These are phyloP conservation scores for Besnoitia besnoiti DNA, from an alignment of 169 alveolate species.

Conservation along the genomic window DNA sequence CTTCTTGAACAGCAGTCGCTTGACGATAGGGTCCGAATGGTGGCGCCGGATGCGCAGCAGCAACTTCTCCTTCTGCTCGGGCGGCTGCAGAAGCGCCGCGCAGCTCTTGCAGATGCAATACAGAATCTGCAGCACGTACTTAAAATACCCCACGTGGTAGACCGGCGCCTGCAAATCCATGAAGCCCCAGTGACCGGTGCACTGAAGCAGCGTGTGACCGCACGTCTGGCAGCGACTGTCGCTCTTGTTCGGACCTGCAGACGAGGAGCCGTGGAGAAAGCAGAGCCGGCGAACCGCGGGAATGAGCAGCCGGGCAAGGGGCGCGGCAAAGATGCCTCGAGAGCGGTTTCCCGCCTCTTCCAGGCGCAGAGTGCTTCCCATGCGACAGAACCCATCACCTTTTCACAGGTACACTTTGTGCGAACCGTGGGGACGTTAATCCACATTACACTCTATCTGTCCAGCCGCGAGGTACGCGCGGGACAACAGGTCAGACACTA, in stretches of 20 bases:
- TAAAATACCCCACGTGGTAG: constrained; percentile 97
- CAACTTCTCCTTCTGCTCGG: constrained; percentile 82
- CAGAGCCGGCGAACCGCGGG: not conserved
- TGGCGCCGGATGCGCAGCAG: constrained; percentile 69
- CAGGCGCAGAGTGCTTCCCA: too few species aligned
- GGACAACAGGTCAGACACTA: too few species aligned
- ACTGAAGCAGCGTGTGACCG: constrained; percentile 36
- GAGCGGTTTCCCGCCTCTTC: too few species aligned
- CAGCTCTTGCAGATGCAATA: constrained; percentile 94
- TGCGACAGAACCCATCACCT: too few species aligned
- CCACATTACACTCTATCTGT: too few species aligned
- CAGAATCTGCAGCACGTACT: constrained; percentile 89
- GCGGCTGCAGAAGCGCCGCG: constrained; percentile 84
- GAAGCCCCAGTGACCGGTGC: constrained; percentile 73
- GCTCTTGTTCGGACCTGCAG: constrained; percentile 38
- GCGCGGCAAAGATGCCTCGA: too few species aligned
- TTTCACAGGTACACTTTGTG: too few species aligned
- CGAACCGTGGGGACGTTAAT: too few species aligned
- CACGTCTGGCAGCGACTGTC: constrained; percentile 58
- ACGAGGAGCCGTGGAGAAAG: not conserved
- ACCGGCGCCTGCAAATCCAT: constrained; percentile 95
- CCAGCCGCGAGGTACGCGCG: too few species aligned
- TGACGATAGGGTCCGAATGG: constrained; percentile 75
- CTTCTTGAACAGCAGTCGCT: constrained; percentile 81
- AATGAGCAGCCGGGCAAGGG: too few species aligned